phyloP scores from a whole-genome alignment of 192 early-diverging fungal genomes.

The Pilaira anomala region DNA sequence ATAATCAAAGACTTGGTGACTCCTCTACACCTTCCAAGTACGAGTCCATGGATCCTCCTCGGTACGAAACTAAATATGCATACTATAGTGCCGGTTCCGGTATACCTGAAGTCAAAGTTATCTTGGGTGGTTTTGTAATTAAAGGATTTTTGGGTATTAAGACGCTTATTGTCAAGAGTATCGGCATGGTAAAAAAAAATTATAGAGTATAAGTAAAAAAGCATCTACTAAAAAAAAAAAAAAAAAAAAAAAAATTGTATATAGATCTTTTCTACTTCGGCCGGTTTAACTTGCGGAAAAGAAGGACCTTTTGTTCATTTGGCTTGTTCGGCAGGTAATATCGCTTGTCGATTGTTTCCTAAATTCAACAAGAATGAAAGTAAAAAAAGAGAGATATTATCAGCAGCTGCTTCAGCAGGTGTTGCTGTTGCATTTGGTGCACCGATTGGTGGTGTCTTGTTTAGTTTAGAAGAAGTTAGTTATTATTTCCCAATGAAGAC shows the following conservation, averaged over 20 bases:
- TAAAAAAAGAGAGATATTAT: constrained; percentile 91
- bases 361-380: constrained; percentile 91
- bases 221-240: too few relatives aligned
- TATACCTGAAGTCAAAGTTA: constrained; percentile 93
- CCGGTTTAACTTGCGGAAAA: constrained; percentile 84
- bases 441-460: constrained; percentile 94
- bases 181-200: constrained; percentile 69
- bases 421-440: constrained; percentile 95
- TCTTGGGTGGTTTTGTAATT: constrained; percentile 92
- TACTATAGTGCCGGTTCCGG: constrained; percentile 93
- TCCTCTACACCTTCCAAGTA: not conserved
- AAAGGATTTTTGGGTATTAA: constrained; percentile 86
- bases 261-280: constrained; percentile 74
- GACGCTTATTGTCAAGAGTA: constrained; percentile 86
- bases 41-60: not conserved
- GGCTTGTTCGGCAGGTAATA: constrained; percentile 85
- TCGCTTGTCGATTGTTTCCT: constrained; percentile 79
- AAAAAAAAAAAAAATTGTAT: constrained; percentile 21
- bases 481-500: constrained; percentile 94
- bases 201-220: too few relatives aligned
- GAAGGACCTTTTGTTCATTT: constrained; percentile 96
- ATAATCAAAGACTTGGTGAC: not conserved
- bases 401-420: constrained; percentile 89
- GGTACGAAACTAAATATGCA: constrained; percentile 54
- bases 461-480: constrained; percentile 89